Evolutionary conservation across 306 rosid genomes (phyloP).

Genomic region (Nissolia schottii): DNA sequence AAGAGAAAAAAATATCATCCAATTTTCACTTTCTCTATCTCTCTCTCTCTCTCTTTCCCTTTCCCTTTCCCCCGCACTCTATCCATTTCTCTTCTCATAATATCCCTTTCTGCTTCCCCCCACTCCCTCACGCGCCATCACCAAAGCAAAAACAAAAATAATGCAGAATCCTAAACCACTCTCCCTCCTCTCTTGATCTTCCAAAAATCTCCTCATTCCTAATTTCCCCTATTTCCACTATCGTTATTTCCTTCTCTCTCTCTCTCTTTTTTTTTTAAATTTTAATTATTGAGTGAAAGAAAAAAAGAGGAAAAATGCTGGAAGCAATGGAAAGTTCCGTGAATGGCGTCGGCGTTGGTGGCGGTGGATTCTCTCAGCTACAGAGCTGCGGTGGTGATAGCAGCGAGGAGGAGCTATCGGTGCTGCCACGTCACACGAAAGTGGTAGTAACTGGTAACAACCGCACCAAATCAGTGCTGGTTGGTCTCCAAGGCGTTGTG

Average conservation of each 20-base stretch:
- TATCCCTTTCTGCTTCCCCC: slow-evolving; percentile 13
- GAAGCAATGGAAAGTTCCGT: slow-evolving; percentile 83
- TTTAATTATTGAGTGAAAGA: too few relatives aligned
- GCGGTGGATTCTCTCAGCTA: slow-evolving; percentile 61
- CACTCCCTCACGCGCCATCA: slow-evolving; percentile 20
- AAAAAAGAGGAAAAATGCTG: slow-evolving; percentile 39
- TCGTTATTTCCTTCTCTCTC: neutral
- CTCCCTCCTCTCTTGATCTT: neutral
- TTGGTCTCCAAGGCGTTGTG: slow-evolving; percentile 94
- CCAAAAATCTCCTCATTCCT: too few relatives aligned
- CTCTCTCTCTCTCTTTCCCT: too few relatives aligned
- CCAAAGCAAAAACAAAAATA: too few relatives aligned
- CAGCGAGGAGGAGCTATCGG: slow-evolving; percentile 94
- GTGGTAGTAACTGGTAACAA: slow-evolving; percentile 95
- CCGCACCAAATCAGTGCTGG: slow-evolving; percentile 95
- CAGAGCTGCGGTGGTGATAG: slow-evolving; percentile 90
- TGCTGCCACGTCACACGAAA: slow-evolving; percentile 94
- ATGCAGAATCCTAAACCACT: slow-evolving; percentile 48
- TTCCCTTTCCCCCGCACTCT: neutral
- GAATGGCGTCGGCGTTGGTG: slow-evolving; percentile 31
- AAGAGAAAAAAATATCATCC: slow-evolving; percentile 4
- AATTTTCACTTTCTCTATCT: too few relatives aligned
- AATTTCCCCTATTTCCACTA: neutral
- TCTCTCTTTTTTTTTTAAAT: neutral
- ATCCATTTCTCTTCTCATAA: neutral